Conservation (phyloP, 495 filamentous ascomycete genomes). For the Penicillium daleae region DNA sequence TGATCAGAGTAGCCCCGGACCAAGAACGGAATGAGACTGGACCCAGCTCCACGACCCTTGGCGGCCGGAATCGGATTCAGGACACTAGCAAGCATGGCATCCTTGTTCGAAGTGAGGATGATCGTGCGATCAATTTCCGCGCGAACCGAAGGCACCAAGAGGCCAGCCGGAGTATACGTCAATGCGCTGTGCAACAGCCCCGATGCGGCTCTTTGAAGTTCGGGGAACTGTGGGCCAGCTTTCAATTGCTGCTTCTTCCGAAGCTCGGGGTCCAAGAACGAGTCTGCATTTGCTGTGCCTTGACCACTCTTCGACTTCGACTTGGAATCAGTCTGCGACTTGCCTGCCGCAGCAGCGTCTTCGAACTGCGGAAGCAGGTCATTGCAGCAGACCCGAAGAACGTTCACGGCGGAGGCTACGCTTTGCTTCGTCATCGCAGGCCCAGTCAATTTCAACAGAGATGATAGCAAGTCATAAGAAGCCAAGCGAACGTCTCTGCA, state of each 20-base stretch:
- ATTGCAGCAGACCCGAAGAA: slow-evolving; percentile 64
- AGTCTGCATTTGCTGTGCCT: slow-evolving; percentile 55
- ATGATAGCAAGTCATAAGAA: slow-evolving; percentile 59
- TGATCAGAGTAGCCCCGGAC: slow-evolving; percentile 60
- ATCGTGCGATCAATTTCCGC: slow-evolving; percentile 77
- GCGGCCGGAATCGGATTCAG: slow-evolving; percentile 69
- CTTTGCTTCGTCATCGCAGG: slow-evolving; percentile 64
- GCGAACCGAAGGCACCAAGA: slow-evolving; percentile 65
- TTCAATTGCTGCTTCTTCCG: slow-evolving; percentile 33
- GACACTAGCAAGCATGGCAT: slow-evolving; percentile 76
- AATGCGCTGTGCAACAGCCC: slow-evolving; percentile 65
- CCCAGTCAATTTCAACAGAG: slow-evolving; percentile 63
- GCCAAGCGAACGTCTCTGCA: slow-evolving; percentile 59
- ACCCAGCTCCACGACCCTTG: slow-evolving; percentile 57
- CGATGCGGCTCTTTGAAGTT: slow-evolving; percentile 52
- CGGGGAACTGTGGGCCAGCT: slow-evolving; percentile 25
- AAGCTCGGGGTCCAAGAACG: slow-evolving; percentile 49
- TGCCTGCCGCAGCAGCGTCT: slow-evolving; percentile 34
- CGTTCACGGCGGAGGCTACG: slow-evolving; percentile 56
- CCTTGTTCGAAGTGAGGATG: slow-evolving; percentile 65
- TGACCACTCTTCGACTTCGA: slow-evolving; percentile 41
- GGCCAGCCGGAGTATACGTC: slow-evolving; percentile 59
- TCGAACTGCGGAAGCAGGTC: slow-evolving; percentile 60
- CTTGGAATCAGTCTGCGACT: slow-evolving; percentile 36
- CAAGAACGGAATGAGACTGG: slow-evolving; percentile 79